Evolutionary conservation across 257 asterid genomes (phyloP), one percentile per base, ranked within the genome.

Genomic region (Penstemon eatonii): DNA sequence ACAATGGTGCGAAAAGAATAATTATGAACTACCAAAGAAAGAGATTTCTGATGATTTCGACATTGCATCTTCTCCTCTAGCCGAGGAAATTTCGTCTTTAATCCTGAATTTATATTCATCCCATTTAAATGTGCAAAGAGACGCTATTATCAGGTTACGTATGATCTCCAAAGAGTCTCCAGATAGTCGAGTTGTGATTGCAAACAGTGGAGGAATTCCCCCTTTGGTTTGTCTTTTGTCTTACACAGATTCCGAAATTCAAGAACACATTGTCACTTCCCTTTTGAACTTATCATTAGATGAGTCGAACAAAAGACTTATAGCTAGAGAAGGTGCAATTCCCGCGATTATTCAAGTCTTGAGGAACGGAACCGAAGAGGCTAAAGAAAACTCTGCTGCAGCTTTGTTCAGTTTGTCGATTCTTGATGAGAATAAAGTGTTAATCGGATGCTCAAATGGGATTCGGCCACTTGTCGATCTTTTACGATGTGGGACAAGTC

Each of bases 111-210:
- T 86, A 8, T 76, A 85, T 11, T 83, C 83, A 0, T 42, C 81
- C 57, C 66, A 67, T 5, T 36, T 55, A 7, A 80, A 81, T 8
- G 56, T 67, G 62, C 76, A 77, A 69, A 79, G 82, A 56, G 87
- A 82, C 2, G 84, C 87, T 18, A 66, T 79, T 9, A 45, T 75
- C 36, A 74, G 76, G 66, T 76, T 86, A 3, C 88, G 93, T 0
- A 57, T 86, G 75, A 83, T 88, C 60, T 84, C 96, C 70, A 88
- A 88, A 73, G 91, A 83, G 73, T 82, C 79, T 60, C 82, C 96
- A 0, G 87, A 88, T 45, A 84, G 83, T 46, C 65, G 93, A 69
- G 72, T 69, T 61, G 65, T 81, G 75, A 78, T 86, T 9, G 91
- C 92, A 15, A 77, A 76, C 65, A 47, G 69, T 18, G 96, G 96